Base-by-base conservation (phyloP, 768 basidiomycete genomes). In the Trametes punicea region DNA sequence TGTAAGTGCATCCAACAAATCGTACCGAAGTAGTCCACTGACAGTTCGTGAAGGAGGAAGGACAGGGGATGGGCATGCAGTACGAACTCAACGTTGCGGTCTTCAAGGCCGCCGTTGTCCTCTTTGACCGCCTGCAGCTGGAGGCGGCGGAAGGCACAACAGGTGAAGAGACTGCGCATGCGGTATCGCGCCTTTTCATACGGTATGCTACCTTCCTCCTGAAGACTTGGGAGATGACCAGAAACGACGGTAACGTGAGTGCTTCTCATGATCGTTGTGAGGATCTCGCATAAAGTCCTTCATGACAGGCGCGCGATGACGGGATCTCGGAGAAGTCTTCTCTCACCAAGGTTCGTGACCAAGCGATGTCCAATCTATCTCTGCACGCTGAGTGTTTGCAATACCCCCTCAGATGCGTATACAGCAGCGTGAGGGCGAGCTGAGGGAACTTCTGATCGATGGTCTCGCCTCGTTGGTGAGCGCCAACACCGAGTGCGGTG, bases 401-500 rank as follows among this genome's bases (percentile, higher is more conserved):
- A 20, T 36, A 10, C 10, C 18, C 20, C 27, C 27, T 31, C 27
- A 68, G 68, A 9, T 60, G 4, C 65, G 64, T 36, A 23, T 53
- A 2, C 42, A 57, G 29, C 61, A 71, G 58, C 55, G 66, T 30
- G 69, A 70, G 18, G 61, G 62, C 0, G 85, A 87, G 54, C 71
- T 91, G 36, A 82, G 87, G 13, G 87, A 91, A 56, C 73, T 90
- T 15, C 84, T 91, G 39, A 88, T 95, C 56, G 80, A 83, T 5
- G 90, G 88, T 1, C 79, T 96, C 6, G 81, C 92, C 0, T 85
- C 93, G 58, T 76, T 96, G 6, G 85, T 96, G 52, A 81, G 79
- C 30, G 82, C 91, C 11, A 96, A 96, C 66, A 85, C 89, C 15
- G 90, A 94, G 65, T 87, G 83, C 62, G 93, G 91, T 5, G 84